Conservation (phyloP, 129 eudicot genomes). For the Centrapalus pauciflorus region DNA sequence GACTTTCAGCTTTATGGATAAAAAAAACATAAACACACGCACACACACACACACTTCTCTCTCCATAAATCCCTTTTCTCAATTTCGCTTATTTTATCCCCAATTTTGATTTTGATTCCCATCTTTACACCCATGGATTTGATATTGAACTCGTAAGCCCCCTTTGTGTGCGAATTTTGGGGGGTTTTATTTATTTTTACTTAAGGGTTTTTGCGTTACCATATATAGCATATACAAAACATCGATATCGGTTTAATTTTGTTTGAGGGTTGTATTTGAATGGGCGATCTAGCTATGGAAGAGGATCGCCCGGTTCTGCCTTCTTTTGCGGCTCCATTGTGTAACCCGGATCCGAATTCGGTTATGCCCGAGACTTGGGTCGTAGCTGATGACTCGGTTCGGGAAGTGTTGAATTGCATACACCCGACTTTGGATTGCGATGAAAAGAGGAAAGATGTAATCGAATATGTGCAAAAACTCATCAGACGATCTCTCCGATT, state of each 20-base stretch:
- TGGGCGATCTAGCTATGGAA: constrained; percentile 46
- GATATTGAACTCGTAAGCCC: not conserved
- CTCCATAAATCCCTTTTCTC: constrained; percentile 20
- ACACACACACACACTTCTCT: not conserved
- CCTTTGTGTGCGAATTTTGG: constrained; percentile 5
- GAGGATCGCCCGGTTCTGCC: constrained; percentile 42
- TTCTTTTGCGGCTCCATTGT: constrained; percentile 24
- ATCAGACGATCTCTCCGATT: constrained; percentile 34
- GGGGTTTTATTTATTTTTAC: not conserved
- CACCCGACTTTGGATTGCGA: constrained; percentile 68
- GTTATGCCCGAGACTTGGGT: constrained; percentile 40
- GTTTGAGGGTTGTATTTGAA: not conserved
- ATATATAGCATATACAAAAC: not conserved
- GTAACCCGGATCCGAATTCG: constrained; percentile 49
- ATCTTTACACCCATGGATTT: not conserved
- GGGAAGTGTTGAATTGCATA: constrained; percentile 46
- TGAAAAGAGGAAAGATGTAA: constrained; percentile 63
- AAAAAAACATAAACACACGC: not conserved
- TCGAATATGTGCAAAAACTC: constrained; percentile 57
- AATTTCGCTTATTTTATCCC: not conserved
- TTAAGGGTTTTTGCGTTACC: constrained; percentile 21
- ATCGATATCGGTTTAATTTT: not conserved
- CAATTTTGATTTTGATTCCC: not conserved
- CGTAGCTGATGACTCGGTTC: constrained; percentile 46
- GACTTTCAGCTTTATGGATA: constrained; percentile 4